These are phyloP conservation scores for Macadamia integrifolia DNA, from an alignment of 164 flowering plant genomes.

Conservation along the genomic window DNA sequence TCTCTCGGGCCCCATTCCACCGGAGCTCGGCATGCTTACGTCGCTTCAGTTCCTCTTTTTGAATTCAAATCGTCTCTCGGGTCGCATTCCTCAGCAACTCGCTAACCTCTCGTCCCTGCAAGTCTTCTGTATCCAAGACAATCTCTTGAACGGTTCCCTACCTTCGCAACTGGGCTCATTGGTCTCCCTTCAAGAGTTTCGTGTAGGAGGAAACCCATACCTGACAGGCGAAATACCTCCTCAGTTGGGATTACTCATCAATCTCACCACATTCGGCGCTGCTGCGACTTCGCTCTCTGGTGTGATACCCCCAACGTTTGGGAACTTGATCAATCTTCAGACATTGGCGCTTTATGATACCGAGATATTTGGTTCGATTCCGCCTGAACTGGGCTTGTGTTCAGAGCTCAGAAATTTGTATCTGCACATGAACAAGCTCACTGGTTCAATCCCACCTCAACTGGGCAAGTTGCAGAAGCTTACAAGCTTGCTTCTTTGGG, in stretches of 20 bases:
- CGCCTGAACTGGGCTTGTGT: conserved; percentile 71
- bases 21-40: conserved; percentile 52
- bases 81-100: conserved; percentile 57
- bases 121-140: conserved; percentile 82
- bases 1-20: conserved; percentile 67
- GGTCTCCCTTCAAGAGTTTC: conserved; percentile 62
- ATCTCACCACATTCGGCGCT: conserved; percentile 78
- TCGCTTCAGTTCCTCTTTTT: conserved; percentile 71
- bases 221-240: conserved; percentile 68
- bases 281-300: conserved; percentile 87
- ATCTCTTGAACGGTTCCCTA: conserved; percentile 70
- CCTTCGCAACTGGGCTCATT: conserved; percentile 69
- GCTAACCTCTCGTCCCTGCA: conserved; percentile 66
- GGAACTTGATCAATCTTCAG: conserved; percentile 65
- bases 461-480: conserved; percentile 77
- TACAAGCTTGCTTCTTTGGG: conserved; percentile 88
- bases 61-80: conserved; percentile 63
- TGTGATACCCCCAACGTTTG: conserved; percentile 63
- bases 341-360: conserved; percentile 84
- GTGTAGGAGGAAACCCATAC: conserved; percentile 83
- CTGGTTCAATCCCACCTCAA: conserved; percentile 70
- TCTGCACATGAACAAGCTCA: conserved; percentile 80
- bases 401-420: conserved; percentile 74
- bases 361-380: conserved; percentile 65
- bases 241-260: conserved; percentile 60